Conservation (phyloP, 2,329 filamentous ascomycete species). For the Fusarium domesticum region DNA sequence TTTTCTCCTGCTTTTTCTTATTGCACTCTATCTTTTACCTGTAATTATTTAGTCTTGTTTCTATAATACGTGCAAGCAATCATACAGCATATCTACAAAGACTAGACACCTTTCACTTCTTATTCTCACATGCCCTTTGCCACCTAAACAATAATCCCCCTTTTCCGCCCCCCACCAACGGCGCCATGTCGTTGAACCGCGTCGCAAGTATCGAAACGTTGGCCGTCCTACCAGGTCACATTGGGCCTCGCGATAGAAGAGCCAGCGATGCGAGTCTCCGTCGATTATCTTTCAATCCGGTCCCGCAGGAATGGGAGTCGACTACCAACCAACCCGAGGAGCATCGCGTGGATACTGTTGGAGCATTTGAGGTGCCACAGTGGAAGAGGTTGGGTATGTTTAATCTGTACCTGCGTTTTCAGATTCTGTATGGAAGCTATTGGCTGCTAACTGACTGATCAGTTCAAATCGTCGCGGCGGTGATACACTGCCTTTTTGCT, state of each 20-base stretch:
- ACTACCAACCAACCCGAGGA: slow-evolving; percentile 39
- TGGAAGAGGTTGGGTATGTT: slow-evolving; percentile 54
- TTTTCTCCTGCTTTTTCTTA: background rate
- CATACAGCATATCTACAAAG: background rate
- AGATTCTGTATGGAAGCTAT: background rate
- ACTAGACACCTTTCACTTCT: background rate
- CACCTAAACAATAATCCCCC: no score
- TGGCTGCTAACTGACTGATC: slow-evolving; percentile 6
- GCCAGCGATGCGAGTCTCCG: slow-evolving; percentile 46
- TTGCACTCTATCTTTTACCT: background rate
- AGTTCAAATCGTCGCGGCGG: slow-evolving; percentile 32
- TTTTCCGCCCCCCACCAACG: background rate
- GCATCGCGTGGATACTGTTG: slow-evolving; percentile 41
- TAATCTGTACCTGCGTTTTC: no score
- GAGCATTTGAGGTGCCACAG: slow-evolving; percentile 52
- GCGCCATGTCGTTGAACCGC: slow-evolving; percentile 51
- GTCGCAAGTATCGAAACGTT: slow-evolving; percentile 54
- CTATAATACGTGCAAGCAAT: background rate
- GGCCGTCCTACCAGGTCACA: slow-evolving; percentile 27
- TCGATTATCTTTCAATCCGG: slow-evolving; percentile 53
- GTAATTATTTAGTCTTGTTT: background rate
- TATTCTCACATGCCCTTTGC: no score
- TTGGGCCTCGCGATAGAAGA: slow-evolving; percentile 31
- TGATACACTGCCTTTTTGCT: slow-evolving; percentile 61
- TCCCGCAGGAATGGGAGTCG: slow-evolving; percentile 52